These are phyloP conservation scores for Phragmites australis DNA, from an alignment of 176 grass and related monocot genomes.

Conservation along the genomic window DNA sequence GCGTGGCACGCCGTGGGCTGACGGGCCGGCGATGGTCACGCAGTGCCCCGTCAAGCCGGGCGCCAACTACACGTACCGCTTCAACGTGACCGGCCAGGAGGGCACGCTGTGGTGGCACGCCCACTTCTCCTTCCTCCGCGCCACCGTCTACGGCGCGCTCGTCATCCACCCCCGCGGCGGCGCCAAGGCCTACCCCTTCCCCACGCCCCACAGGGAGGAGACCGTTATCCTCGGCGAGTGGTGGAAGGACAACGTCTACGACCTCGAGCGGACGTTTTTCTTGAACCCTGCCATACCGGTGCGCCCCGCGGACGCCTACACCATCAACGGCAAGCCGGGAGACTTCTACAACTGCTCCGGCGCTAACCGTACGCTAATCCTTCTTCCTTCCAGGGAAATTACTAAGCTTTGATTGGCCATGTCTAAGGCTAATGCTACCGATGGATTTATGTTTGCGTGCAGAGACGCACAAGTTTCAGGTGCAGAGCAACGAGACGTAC, in stretches of 20 bases:
- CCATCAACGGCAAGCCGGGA: conserved; percentile 62
- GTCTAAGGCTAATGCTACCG: no score
- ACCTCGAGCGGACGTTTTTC: conserved; percentile 39
- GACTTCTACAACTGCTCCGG: conserved; percentile 41
- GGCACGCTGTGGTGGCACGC: conserved; percentile 77
- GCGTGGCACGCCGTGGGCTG: conserved; percentile 49
- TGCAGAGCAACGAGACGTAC: conserved; percentile 43
- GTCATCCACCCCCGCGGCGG: conserved; percentile 47
- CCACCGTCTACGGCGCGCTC: conserved; percentile 49
- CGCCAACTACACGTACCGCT: conserved; percentile 44
- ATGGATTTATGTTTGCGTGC: background rate
- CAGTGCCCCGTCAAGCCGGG: conserved; percentile 61
- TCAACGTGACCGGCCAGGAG: conserved; percentile 49
- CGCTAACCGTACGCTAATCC: conserved; percentile 16
- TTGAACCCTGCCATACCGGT: background rate
- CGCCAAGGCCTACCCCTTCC: conserved; percentile 44
- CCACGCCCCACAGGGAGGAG: conserved; percentile 46
- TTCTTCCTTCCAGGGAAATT: no score
- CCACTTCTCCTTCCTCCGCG: conserved; percentile 54
- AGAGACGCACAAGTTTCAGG: conserved; percentile 48
- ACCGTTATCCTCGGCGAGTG: conserved; percentile 64
- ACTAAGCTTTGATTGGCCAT: no score
- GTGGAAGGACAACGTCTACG: conserved; percentile 58
- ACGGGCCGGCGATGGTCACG: conserved; percentile 64
- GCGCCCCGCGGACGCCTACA: conserved; percentile 37